phyloP scores from a whole-genome alignment of 2,329 filamentous ascomycete genomes.

The Scedosporium dehoogii region DNA sequence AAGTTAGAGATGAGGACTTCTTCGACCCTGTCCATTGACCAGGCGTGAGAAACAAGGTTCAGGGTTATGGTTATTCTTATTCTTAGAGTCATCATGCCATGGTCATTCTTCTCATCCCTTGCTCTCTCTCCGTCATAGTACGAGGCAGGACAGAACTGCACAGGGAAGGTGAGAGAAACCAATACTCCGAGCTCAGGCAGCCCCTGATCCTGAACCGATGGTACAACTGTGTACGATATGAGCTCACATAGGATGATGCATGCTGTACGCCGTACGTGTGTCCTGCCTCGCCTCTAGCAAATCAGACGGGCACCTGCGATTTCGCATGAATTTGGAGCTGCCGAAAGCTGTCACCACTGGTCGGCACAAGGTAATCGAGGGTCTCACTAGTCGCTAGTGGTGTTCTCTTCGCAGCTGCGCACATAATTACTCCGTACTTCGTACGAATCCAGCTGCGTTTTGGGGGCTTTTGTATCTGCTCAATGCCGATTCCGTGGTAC shows the following conservation, averaged over 20 bases:
- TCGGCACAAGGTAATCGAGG: neutral
- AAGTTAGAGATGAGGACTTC: too few relatives aligned
- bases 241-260: neutral
- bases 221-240: neutral
- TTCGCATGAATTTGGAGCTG: neutral
- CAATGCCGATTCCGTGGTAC: neutral
- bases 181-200: neutral
- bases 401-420: neutral
- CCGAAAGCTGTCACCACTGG: neutral
- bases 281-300: neutral
- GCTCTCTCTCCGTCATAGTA: too few relatives aligned
- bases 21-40: too few relatives aligned
- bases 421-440: too few relatives aligned
- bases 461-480: neutral
- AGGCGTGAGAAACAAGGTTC: too few relatives aligned
- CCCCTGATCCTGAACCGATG: neutral
- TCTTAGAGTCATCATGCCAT: too few relatives aligned
- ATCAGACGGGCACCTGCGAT: neutral
- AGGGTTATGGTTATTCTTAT: too few relatives aligned
- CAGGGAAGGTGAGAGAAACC: too few relatives aligned
- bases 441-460: too few relatives aligned
- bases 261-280: neutral
- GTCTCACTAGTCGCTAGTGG: neutral
- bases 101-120: too few relatives aligned
- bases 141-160: too few relatives aligned